Conservation (phyloP, 1,284 basidiomycete genomes). For the Trichosporon sp. region DNA sequence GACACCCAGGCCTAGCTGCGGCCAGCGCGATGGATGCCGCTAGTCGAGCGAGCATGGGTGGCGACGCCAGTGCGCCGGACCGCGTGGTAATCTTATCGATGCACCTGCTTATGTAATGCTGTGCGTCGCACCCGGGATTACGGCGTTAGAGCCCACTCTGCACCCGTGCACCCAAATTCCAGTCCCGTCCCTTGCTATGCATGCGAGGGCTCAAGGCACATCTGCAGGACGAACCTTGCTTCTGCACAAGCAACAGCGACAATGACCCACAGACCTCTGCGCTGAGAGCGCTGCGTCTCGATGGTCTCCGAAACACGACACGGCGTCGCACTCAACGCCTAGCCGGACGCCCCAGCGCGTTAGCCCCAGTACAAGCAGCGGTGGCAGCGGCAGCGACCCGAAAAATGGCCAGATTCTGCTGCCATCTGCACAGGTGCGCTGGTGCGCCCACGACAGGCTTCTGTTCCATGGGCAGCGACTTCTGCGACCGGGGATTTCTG, state of each 20-base stretch:
- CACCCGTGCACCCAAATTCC: neutral
- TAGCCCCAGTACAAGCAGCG: too few species aligned
- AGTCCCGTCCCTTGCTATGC: neutral
- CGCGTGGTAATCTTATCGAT: conserved; percentile 1
- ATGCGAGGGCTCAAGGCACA: neutral
- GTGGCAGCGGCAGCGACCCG: neutral
- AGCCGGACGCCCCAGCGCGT: neutral
- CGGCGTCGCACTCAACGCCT: too few species aligned
- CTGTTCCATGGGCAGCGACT: neutral
- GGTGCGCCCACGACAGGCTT: neutral
- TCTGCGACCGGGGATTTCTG: too few species aligned
- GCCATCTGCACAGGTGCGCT: neutral
- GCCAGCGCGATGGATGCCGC: neutral
- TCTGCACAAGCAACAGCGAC: neutral
- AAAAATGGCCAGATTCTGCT: neutral
- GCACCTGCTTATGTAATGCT: neutral
- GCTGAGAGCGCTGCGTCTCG: neutral
- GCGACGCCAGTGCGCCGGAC: neutral
- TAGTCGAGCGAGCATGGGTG: too few species aligned
- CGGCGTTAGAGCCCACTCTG: neutral
- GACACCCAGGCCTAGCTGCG: neutral
- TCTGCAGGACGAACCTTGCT: neutral
- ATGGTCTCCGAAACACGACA: neutral
- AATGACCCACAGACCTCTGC: neutral
- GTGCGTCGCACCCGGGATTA: neutral